Base-by-base conservation (phyloP, 1,284 basidiomycete genomes). In the Apiotrichum gracile region DNA sequence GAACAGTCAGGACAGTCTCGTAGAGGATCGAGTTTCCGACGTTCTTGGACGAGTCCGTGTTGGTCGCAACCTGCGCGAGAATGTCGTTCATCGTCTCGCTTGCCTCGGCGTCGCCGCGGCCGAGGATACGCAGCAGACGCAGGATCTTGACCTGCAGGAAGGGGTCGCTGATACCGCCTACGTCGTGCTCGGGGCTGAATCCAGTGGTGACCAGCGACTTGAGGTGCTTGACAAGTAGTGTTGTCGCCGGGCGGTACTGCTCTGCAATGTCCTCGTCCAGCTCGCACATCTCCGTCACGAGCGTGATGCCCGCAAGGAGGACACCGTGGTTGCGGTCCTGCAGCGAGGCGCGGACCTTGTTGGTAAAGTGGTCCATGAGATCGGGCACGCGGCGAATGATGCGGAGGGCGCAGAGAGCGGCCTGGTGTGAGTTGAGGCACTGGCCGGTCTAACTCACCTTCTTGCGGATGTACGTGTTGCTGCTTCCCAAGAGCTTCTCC, bases 61-160 rank as follows among this genome's bases (percentile, higher is more conserved):
- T 98, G 9, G 96, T 98, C 12, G 96, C 96, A 26, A 99, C 94
- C 87, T 91, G 65, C 10, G 96, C 94, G 40, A 98, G 78, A 59
- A 98, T 96, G 75, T 99, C 96, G 73, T 98, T 98, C 93, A 99
- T 97, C 8, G 85, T 82, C 67, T 98, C 94, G 65, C 89, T 94
- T 3, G 94, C 89, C 65, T 86, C 83, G 43, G 79, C 81, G 67
- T 97, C 89, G 2, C 86, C 88, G 65, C 81, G 85, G 8, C 94
- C 96, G 9, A 98, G 82, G 29, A 97, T 70, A 29, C 93, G 83
- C 39, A 99, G 79, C 25, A 99, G 78, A n/a, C 91, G 86, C n/a
- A 99, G 79, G 41, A 97, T 85, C 77, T 98, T 98, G 68, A 94
- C 87, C 77, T 98, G 94, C 16, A 99, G 79, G 81, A 98, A 98